Evolutionary conservation across 169 alveolate species (phyloP).

Genomic region (Eimeria nieschulzi): DNA sequence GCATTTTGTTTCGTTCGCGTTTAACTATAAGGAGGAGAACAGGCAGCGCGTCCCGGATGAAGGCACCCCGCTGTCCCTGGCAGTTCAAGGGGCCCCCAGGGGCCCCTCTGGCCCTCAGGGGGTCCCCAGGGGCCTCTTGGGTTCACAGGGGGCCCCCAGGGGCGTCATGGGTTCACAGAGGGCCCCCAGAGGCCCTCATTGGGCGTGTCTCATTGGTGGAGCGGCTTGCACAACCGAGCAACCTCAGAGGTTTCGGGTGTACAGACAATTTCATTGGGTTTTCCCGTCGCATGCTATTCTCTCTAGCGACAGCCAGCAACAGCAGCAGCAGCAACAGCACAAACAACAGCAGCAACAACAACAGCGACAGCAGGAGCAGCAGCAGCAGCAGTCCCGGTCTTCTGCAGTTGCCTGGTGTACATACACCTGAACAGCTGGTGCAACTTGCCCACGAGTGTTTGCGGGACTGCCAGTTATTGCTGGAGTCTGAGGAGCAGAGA

Average conservation of each 20-base stretch:
- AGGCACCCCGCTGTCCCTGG: too few species aligned
- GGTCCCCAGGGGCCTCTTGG: not conserved
- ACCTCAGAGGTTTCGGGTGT: not conserved
- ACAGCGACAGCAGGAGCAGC: not conserved
- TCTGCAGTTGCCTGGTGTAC: conserved; percentile 59
- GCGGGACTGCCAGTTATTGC: conserved; percentile 9
- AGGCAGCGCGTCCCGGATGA: too few species aligned
- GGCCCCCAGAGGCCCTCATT: not conserved
- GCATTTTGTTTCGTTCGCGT: not conserved
- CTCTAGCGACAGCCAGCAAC: not conserved
- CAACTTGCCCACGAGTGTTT: conserved; percentile 26
- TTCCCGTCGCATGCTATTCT: not conserved
- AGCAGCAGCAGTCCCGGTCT: conserved; percentile 15
- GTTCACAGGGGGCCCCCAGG: not conserved
- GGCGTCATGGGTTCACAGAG: not conserved
- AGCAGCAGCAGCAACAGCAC: conserved; percentile 7
- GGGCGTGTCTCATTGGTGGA: not conserved
- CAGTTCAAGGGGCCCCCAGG: not conserved
- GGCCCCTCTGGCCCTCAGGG: not conserved
- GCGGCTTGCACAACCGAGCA: not conserved
- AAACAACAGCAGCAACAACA: not conserved
- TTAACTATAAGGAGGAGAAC: too few species aligned
- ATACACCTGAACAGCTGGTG: conserved; percentile 61
- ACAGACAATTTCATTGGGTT: not conserved
- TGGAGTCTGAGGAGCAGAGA: conserved; percentile 9